Evolutionary conservation across 495 filamentous ascomycete genomes (phyloP).

Genomic region (Penicillium pancosmium): DNA sequence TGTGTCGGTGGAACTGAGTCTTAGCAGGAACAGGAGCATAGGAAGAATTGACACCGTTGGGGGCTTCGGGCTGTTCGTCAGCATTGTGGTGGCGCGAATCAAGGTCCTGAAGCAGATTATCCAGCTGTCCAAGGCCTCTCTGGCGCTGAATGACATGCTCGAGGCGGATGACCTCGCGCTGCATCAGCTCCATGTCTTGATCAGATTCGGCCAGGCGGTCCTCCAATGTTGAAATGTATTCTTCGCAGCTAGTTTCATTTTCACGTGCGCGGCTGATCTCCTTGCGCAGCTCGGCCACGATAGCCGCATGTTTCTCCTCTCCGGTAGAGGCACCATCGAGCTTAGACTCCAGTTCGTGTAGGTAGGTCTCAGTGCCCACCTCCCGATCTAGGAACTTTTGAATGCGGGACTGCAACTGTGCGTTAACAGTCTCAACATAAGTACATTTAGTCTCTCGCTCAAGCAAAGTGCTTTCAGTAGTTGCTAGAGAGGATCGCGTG

Average conservation of each 20-base stretch:
- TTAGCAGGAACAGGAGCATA: slow-evolving; percentile 20
- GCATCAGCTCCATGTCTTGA: slow-evolving; percentile 95
- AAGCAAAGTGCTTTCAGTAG: slow-evolving; percentile 78
- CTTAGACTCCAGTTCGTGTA: slow-evolving; percentile 86
- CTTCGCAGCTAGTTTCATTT: slow-evolving; percentile 84
- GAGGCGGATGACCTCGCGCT: slow-evolving; percentile 89
- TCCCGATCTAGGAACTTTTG: slow-evolving; percentile 92
- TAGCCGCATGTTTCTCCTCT: slow-evolving; percentile 86
- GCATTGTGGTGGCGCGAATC: slow-evolving; percentile 76
- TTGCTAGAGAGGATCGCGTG: slow-evolving; percentile 81
- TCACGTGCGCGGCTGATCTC: slow-evolving; percentile 89
- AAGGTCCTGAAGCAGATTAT: slow-evolving; percentile 87
- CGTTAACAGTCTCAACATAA: slow-evolving; percentile 87
- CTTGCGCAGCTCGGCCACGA: slow-evolving; percentile 85
- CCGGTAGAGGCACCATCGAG: slow-evolving; percentile 87
- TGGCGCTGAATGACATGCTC: slow-evolving; percentile 97
- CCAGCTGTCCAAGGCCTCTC: slow-evolving; percentile 89
- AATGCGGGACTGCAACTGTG: slow-evolving; percentile 82
- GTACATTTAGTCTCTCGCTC: slow-evolving; percentile 94
- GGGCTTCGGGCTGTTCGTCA: slow-evolving; percentile 38
- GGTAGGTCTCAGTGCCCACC: slow-evolving; percentile 83
- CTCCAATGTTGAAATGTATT: slow-evolving; percentile 96
- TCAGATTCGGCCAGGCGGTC: slow-evolving; percentile 95
- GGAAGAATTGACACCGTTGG: slow-evolving; percentile 26
- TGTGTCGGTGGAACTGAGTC: slow-evolving; percentile 33